A percentile compares a stretch with the other conserved stretches of the same genome.
These are phyloP conservation scores for Hypholoma fasciculare DNA, from an alignment of 768 basidiomycete species.

Conservation along the genomic window DNA sequence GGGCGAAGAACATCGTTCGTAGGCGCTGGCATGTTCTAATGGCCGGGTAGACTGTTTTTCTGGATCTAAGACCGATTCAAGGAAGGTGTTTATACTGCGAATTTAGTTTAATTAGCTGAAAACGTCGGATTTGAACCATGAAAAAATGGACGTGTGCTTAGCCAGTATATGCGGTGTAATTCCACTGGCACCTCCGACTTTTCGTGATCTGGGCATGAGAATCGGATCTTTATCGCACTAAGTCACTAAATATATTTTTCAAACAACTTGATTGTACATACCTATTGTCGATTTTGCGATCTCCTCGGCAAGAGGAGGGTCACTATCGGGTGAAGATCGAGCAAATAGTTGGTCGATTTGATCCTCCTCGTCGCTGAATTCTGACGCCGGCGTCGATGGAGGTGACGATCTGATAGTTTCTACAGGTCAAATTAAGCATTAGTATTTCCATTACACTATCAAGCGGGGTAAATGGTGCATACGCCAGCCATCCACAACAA, in stretches of 20 bases:
- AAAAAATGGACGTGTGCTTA: conserved; percentile 24
- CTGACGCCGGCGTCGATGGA: conserved; percentile 40
- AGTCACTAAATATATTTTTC: neutral
- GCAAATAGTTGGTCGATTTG: conserved; percentile 55
- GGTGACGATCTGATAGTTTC: conserved; percentile 41
- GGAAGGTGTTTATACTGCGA: conserved; percentile 37
- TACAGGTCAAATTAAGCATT: conserved; percentile 9
- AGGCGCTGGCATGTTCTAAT: neutral
- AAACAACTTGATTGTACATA: conserved; percentile 21
- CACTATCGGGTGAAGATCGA: conserved; percentile 48
- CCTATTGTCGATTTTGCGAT: conserved; percentile 52
- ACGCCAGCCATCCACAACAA: conserved; percentile 69
- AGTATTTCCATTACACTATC: neutral
- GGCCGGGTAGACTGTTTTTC: no score
- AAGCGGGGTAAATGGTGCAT: conserved; percentile 21
- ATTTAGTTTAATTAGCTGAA: neutral
- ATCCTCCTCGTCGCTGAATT: conserved; percentile 42
- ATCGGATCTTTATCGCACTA: conserved; percentile 40
- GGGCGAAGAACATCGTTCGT: conserved; percentile 5
- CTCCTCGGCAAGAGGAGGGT: conserved; percentile 36
- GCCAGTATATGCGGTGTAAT: conserved; percentile 26
- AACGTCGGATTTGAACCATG: neutral
- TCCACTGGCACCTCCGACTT: conserved; percentile 40
- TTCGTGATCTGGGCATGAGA: conserved; percentile 52
- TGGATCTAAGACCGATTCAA: conserved; percentile 26